phyloP scores from a whole-genome alignment of 106 monocot species.

The Dendrobium nobile region DNA sequence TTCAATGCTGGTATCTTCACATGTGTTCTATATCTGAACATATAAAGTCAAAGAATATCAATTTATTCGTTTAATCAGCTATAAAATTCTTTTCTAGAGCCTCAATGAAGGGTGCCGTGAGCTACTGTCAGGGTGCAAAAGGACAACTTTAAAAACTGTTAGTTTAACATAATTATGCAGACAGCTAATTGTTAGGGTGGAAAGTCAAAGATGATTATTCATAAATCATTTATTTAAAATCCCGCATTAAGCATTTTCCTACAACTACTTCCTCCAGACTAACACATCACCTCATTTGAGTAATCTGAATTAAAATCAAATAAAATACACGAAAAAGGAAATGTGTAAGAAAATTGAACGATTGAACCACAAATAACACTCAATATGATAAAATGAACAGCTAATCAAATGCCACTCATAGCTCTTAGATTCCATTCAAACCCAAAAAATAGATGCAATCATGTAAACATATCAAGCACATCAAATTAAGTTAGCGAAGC shows the following conservation, averaged over 20 bases:
- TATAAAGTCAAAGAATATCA: too few relatives aligned
- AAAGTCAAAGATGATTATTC: not conserved
- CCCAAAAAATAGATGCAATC: too few relatives aligned
- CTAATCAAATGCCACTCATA: too few relatives aligned
- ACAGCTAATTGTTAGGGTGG: not conserved
- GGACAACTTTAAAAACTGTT: not conserved
- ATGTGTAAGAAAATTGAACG: not conserved
- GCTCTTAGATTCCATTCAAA: too few relatives aligned
- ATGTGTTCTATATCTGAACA: too few relatives aligned
- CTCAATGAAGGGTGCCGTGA: not conserved
- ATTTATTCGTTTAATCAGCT: too few relatives aligned
- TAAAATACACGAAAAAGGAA: not conserved
- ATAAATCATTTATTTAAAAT: not conserved
- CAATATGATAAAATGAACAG: not conserved
- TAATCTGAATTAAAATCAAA: not conserved
- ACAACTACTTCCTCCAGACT: not conserved
- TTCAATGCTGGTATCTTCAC: too few relatives aligned
- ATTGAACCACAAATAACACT: not conserved
- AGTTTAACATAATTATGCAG: not conserved
- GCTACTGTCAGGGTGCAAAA: not conserved
- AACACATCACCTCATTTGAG: not conserved
- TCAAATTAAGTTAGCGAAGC: too few relatives aligned
- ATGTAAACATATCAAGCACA: too few relatives aligned
- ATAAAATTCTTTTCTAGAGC: too few relatives aligned
- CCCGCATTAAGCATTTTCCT: not conserved